Conservation (phyloP, 805 yeast species). For the Spathaspora sp. region DNA sequence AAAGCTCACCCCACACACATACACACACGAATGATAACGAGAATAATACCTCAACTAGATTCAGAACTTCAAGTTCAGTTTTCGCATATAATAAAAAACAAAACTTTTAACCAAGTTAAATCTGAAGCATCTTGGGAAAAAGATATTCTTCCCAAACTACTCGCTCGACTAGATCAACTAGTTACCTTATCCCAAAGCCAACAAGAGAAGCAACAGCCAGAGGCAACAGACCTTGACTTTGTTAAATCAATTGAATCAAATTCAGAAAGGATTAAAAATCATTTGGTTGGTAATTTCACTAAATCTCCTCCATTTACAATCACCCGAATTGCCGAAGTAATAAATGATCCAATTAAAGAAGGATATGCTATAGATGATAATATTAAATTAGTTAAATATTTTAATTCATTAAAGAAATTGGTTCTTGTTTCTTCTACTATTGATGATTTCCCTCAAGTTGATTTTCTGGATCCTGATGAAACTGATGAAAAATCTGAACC, state of each 20-base stretch:
- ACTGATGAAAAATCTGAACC: background rate
- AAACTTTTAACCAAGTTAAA: background rate
- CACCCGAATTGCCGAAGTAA: slow-evolving; percentile 43
- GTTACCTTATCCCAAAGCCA: background rate
- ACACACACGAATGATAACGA: background rate
- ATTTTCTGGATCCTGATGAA: background rate
- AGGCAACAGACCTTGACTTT: background rate
- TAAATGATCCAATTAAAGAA: slow-evolving; percentile 34
- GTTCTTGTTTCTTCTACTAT: slow-evolving; percentile 26
- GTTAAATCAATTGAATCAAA: background rate
- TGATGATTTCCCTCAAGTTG: slow-evolving; percentile 18
- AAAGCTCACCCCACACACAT: background rate
- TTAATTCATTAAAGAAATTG: slow-evolving; percentile 37
- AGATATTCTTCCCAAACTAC: slow-evolving; percentile 1
- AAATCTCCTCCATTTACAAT: slow-evolving; percentile 46
- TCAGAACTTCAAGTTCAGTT: background rate
- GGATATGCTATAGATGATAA: slow-evolving; percentile 28
- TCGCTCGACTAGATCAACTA: slow-evolving; percentile 1
- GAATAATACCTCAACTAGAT: slow-evolving; percentile 1
- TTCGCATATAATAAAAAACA: background rate
- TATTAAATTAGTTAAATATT: slow-evolving; percentile 36
- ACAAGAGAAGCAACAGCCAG: background rate
- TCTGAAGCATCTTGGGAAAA: background rate
- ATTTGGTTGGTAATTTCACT: slow-evolving; percentile 21
- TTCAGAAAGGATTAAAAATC: slow-evolving; percentile 29